phyloP scores from a whole-genome alignment of 306 rosid genomes.

The Casuarina cunninghamiana region DNA sequence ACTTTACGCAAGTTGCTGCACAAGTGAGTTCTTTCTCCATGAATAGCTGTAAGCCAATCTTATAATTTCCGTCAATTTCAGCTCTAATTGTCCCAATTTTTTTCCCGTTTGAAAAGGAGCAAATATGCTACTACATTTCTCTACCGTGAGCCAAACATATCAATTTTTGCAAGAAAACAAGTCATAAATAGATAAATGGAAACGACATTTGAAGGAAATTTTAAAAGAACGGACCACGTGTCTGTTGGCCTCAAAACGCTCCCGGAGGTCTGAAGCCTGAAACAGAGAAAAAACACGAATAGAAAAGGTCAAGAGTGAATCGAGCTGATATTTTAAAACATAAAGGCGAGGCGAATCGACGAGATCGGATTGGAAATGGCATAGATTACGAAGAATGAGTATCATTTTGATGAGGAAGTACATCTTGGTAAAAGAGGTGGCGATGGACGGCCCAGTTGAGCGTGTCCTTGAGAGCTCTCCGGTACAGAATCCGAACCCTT shows the following conservation, averaged over 20 bases:
- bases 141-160: not conserved
- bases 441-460: constrained; percentile 99
- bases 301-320: not conserved
- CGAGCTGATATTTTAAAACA: not conserved
- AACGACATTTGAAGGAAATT: not conserved
- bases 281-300: not conserved
- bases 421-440: constrained; percentile 90
- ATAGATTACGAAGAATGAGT: not conserved
- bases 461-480: constrained; percentile 86
- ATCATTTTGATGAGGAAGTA: constrained; percentile 2
- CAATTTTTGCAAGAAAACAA: not conserved
- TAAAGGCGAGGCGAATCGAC: not conserved
- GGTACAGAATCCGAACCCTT: constrained; percentile 91
- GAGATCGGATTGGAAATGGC: not conserved
- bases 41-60: not conserved
- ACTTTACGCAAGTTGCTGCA: too few relatives aligned
- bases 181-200: not conserved
- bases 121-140: not conserved
- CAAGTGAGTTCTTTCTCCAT: too few relatives aligned
- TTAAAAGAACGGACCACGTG: constrained; percentile 63
- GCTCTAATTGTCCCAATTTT: not conserved
- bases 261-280: constrained; percentile 87
- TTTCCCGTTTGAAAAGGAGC: not conserved
- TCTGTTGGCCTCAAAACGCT: constrained; percentile 74
- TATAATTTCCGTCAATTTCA: not conserved